Evolutionary conservation across 345 rosid genomes (phyloP), one percentile per base, ranked within the genome.

Genomic region (Eucalyptus leucophloia): DNA sequence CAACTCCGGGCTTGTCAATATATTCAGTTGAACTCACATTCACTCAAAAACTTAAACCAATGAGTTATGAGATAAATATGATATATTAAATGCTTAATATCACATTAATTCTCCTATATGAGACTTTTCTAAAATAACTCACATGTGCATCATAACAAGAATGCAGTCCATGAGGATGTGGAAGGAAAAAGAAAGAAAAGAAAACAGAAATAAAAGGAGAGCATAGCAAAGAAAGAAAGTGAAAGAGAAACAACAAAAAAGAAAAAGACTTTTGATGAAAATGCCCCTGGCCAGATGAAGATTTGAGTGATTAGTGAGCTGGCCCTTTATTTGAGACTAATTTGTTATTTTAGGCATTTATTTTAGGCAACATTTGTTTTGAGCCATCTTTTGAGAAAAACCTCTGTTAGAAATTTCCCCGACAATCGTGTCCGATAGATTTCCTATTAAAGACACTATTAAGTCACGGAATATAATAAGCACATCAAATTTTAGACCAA

Each of bases 21-120:
- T 53, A 53, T 53, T 53, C 1, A 0, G 0, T 53, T 53, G 1
- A 1, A 19, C 0, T 1, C 5, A 53, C 11, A 0, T 53, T 53
- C 26, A 53, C 11, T 53, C 11, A 8, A 53, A 53, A 19, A 2
- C 2, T 53, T 53, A 53, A 53, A 0, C 0, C 1, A 21, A 53
- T 53, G 0, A 53, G 26, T 21, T 53, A 21, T 53, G 11, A 8
- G 11, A 8, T 53, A 53, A 21, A 21, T 53, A 53, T 19, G 11
- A 53, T 8, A 19, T 19, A 53, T 53, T 53, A 53, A 53, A 1
- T 53, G 5, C 26, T 19, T 0, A 21, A 53, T 53, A 19, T 53
- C 11, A 53, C 2, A 21, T 53, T 2, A 53, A 53, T 53, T 53
- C 11, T 53, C 58, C 2, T 53, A 21, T 8, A 2, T 53, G 5